A percentile compares a stretch with the other conserved stretches of the same genome.
Evolutionary conservation across 768 basidiomycete genomes (phyloP).

Genomic region (Phylloporus sp.): DNA sequence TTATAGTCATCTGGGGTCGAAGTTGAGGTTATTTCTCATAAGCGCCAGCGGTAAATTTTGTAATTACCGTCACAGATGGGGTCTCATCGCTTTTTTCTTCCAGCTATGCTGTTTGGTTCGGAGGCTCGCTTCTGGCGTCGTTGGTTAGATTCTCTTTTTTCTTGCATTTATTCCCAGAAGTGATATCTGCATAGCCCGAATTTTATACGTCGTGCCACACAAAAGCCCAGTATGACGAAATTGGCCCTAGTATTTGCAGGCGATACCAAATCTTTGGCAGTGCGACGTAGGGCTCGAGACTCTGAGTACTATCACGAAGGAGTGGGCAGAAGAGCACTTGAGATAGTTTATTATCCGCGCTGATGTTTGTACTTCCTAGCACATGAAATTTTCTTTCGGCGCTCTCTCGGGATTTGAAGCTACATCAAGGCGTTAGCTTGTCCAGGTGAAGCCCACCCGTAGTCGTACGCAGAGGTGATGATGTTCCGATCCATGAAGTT

Average conservation of each 20-base stretch:
- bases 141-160: slow-evolving; percentile 50
- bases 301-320: background rate
- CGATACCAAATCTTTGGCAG: slow-evolving; percentile 93
- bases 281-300: slow-evolving; percentile 49
- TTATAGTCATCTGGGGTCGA: slow-evolving; percentile 90
- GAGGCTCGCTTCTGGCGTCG: slow-evolving; percentile 91
- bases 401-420: too few relatives aligned
- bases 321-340: background rate
- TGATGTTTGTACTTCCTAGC: background rate
- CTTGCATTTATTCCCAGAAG: background rate
- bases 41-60: slow-evolving; percentile 75
- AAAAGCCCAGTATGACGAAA: slow-evolving; percentile 91
- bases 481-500: background rate
- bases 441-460: background rate
- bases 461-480: background rate
- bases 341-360: background rate
- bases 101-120: slow-evolving; percentile 96
- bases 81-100: slow-evolving; percentile 7
- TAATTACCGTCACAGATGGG: background rate
- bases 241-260: slow-evolving; percentile 88
- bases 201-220: slow-evolving; percentile 95
- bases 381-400: background rate
- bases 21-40: slow-evolving; percentile 97
- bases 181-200: slow-evolving; percentile 60
- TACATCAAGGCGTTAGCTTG: too few relatives aligned